These are phyloP conservation scores for Russula dissimulans DNA, from an alignment of 768 basidiomycete species.

Conservation along the genomic window DNA sequence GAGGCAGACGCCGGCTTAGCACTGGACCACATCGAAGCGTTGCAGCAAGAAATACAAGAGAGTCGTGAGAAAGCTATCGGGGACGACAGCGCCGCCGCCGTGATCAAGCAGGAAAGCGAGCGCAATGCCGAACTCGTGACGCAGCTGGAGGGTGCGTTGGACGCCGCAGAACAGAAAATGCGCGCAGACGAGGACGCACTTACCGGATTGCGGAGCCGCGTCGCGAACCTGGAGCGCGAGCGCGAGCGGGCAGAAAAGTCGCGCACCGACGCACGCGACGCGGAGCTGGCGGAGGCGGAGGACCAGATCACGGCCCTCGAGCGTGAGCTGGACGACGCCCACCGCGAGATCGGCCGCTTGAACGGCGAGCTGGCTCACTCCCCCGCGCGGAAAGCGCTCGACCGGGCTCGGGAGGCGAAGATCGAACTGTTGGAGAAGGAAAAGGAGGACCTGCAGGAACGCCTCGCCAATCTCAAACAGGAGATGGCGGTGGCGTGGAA, in stretches of 20 bases:
- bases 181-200: constrained; percentile 47
- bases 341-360: constrained; percentile 65
- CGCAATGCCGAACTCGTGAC: constrained; percentile 44
- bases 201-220: constrained; percentile 39
- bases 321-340: constrained; percentile 65
- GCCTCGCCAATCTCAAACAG: constrained; percentile 50
- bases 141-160: constrained; percentile 70
- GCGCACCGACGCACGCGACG: constrained; percentile 23
- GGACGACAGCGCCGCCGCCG: constrained; percentile 29
- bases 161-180: constrained; percentile 68
- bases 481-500: constrained; percentile 38
- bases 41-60: constrained; percentile 46
- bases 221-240: constrained; percentile 51
- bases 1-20: constrained; percentile 49
- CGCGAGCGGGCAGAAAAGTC: constrained; percentile 29
- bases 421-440: constrained; percentile 71
- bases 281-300: constrained; percentile 31
- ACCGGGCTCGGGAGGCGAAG: constrained; percentile 64
- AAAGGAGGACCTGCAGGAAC: constrained; percentile 65
- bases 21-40: constrained; percentile 42
- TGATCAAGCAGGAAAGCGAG: constrained; percentile 35
- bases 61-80: constrained; percentile 39
- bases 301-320: constrained; percentile 58
- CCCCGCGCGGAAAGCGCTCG: constrained; percentile 68
- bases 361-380: constrained; percentile 60